A percentile compares a stretch with the other conserved stretches of the same genome.
Evolutionary conservation across 352 stramenopile species (phyloP).

Genomic region (Lagenidium giganteum): DNA sequence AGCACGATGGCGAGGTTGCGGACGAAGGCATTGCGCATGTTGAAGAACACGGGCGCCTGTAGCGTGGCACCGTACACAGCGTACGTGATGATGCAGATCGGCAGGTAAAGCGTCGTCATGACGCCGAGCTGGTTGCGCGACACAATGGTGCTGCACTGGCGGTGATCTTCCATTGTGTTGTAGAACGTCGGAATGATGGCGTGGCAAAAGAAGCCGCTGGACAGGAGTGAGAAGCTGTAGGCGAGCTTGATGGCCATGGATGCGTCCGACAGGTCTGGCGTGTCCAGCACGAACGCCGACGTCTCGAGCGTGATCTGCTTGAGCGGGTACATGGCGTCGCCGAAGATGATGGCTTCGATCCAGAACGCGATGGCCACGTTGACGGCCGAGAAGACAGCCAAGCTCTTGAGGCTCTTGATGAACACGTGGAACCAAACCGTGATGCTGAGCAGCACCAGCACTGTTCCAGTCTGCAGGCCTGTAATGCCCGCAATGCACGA

Average conservation of each 20-base stretch:
- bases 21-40: conserved; percentile 73
- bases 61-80: conserved; percentile 73
- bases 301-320: conserved; percentile 66
- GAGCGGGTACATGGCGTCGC: conserved; percentile 77
- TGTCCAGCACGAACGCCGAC: conserved; percentile 59
- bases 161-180: conserved; percentile 61
- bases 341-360: conserved; percentile 78
- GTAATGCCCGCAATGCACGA: conserved; percentile 59
- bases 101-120: conserved; percentile 55
- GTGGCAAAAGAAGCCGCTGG: conserved; percentile 65
- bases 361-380: conserved; percentile 79
- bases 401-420: conserved; percentile 46
- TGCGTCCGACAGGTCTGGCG: conserved; percentile 47
- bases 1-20: conserved; percentile 68
- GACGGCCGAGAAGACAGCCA: conserved; percentile 55
- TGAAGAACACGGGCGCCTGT: conserved; percentile 76
- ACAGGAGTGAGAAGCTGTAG: conserved; percentile 66
- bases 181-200: conserved; percentile 73
- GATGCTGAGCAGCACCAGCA: conserved; percentile 42
- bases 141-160: conserved; percentile 44
- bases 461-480: conserved; percentile 41
- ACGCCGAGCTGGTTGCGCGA: conserved; percentile 41
- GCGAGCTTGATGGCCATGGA: conserved; percentile 54
- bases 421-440: conserved; percentile 68
- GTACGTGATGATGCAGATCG: conserved; percentile 73